Evolutionary conservation across 73 alveolate species (phyloP).

Genomic region (Breviolum minutum): DNA sequence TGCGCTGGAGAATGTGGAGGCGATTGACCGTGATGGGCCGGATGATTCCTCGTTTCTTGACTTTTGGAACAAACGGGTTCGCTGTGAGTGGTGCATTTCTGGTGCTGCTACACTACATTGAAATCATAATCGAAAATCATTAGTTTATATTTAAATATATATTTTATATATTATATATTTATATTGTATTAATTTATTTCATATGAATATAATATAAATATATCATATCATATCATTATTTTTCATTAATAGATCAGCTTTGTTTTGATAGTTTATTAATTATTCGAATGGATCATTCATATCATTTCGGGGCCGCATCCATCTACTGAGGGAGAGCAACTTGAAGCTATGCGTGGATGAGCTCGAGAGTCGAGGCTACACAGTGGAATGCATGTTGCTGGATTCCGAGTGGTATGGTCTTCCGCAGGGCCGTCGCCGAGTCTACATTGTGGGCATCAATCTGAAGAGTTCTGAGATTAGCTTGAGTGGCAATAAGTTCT

Average conservation of each 20-base stretch:
- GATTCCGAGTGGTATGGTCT: not conserved
- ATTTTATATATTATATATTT: too few species aligned
- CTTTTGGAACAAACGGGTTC: too few species aligned
- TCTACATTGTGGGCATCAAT: not conserved
- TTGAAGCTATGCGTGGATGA: not conserved
- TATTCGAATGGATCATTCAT: not conserved
- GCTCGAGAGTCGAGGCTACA: not conserved
- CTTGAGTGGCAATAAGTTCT: not conserved
- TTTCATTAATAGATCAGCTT: too few species aligned
- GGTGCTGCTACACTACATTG: not conserved
- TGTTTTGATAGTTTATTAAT: too few species aligned
- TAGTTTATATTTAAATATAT: too few species aligned
- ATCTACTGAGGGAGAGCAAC: not conserved
- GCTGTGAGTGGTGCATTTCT: not conserved
- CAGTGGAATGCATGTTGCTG: not conserved
- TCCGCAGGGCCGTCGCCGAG: not conserved
- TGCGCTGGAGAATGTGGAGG: not conserved
- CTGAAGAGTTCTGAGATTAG: not conserved
- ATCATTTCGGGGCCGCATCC: not conserved
- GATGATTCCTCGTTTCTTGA: not conserved
- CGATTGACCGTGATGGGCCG: not conserved
- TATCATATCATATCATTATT: not conserved
- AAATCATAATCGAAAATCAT: too few species aligned
- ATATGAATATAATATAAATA: too few species aligned
- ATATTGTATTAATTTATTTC: too few species aligned